phyloP scores from a whole-genome alignment of 1,139 yeast species.

The Candida sp. region DNA sequence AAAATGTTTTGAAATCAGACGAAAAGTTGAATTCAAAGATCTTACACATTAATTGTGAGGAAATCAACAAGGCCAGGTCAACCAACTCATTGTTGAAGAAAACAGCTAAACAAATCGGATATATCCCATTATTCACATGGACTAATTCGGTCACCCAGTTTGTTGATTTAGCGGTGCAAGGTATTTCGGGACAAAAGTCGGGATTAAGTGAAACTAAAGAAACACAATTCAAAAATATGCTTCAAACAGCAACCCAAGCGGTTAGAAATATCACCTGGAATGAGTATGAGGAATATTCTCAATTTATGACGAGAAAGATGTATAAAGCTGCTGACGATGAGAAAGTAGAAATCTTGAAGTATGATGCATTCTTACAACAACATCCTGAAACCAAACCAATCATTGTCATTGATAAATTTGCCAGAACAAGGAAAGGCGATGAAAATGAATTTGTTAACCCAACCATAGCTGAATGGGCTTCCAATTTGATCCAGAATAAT shows the following conservation, averaged over 20 bases:
- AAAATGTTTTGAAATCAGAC: conserved; percentile 56
- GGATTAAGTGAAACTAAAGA: conserved; percentile 88
- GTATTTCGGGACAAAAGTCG: conserved; percentile 91
- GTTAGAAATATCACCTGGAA: conserved; percentile 61
- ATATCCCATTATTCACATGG: conserved; percentile 95
- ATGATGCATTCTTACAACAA: conserved; percentile 79
- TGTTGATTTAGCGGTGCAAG: conserved; percentile 82
- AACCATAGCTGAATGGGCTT: conserved; percentile 87
- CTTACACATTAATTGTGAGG: conserved; percentile 76
- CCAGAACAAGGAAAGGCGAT: conserved; percentile 49
- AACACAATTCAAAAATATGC: conserved; percentile 77
- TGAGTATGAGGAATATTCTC: conserved; percentile 32
- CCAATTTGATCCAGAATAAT: conserved; percentile 69
- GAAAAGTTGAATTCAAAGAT: conserved; percentile 47
- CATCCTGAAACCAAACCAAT: conserved; percentile 90
- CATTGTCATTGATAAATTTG: conserved; percentile 73
- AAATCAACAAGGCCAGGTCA: conserved; percentile 65
- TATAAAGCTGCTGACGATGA: conserved; percentile 8
- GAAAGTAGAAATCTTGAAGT: conserved; percentile 42
- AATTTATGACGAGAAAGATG: conserved; percentile 15
- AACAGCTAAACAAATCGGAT: conserved; percentile 78
- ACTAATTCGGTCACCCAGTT: conserved; percentile 75
- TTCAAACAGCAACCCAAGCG: conserved; percentile 70
- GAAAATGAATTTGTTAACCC: conserved; percentile 65
- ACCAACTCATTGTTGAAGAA: conserved; percentile 66